Conservation (phyloP, 371 early-diverging fungal genomes). For the Mucor mucedo region DNA sequence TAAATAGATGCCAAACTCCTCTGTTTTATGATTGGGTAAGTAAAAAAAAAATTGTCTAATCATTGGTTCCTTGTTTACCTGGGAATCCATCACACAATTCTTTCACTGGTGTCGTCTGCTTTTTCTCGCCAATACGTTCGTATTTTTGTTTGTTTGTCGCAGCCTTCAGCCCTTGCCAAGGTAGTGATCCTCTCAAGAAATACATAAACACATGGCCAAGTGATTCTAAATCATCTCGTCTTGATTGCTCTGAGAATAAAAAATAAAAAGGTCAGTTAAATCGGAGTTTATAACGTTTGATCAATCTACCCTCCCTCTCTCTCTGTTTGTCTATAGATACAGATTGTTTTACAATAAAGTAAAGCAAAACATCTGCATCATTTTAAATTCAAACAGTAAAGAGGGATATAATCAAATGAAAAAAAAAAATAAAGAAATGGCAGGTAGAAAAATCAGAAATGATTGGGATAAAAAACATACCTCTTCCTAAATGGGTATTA, state of each 20-base stretch:
- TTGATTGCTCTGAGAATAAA: conserved; percentile 78
- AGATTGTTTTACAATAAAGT: not conserved
- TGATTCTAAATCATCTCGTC: conserved; percentile 99
- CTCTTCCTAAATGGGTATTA: conserved; percentile 91
- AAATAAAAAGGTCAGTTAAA: conserved; percentile 2
- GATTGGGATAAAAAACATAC: conserved; percentile 9
- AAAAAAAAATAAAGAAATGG: not conserved
- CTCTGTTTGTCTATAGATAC: not conserved
- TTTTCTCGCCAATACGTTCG: conserved; percentile 98
- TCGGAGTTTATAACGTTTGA: conserved; percentile 3
- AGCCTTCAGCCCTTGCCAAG: conserved; percentile 99
- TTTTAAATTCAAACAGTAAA: not conserved
- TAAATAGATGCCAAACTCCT: conserved; percentile 92
- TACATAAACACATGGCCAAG: conserved; percentile 99
- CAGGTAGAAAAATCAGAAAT: not conserved
- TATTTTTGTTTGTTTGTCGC: conserved; percentile 99
- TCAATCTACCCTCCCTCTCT: conserved; percentile 8
- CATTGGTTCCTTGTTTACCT: conserved; percentile 35
- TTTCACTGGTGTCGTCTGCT: conserved; percentile 89
- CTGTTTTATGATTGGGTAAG: conserved; percentile 29
- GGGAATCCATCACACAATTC: conserved; percentile 96
- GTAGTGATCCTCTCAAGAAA: conserved; percentile 96
- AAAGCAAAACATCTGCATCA: not conserved
- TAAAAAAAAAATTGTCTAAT: not conserved
- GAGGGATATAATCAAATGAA: not conserved